Evolutionary conservation across 768 basidiomycete genomes (phyloP).

Genomic region (Mycena amicta): DNA sequence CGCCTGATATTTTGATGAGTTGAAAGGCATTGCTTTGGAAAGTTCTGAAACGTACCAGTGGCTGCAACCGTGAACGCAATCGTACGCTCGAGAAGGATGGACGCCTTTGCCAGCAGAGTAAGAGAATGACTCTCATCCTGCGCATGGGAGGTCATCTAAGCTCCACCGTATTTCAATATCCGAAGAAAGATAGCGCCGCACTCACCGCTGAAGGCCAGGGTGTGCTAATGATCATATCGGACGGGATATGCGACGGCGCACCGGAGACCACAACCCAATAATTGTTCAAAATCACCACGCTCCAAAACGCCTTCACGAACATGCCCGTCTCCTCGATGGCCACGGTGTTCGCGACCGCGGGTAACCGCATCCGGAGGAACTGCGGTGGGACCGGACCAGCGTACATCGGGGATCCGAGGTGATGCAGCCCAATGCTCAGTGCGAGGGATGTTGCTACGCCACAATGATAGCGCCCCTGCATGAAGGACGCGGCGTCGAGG

Average conservation of each 20-base stretch:
- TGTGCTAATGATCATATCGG: conserved; percentile 4
- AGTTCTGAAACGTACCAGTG: background rate
- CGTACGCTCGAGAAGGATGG: conserved; percentile 7
- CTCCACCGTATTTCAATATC: background rate
- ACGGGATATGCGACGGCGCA: conserved; percentile 6
- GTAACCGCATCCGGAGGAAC: background rate
- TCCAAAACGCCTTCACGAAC: conserved; percentile 14
- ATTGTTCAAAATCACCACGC: conserved; percentile 13
- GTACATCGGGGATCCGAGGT: background rate
- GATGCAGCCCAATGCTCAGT: conserved; percentile 9
- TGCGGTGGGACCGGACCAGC: background rate
- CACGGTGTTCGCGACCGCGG: background rate
- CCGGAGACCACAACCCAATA: conserved; percentile 12
- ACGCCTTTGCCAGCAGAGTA: conserved; percentile 3
- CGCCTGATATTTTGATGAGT: conserved; percentile 1
- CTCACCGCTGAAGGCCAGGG: conserved; percentile 7
- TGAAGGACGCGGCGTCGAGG: conserved; percentile 1
- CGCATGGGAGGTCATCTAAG: background rate
- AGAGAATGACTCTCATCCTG: background rate
- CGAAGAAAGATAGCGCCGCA: background rate
- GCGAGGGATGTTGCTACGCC: conserved; percentile 15
- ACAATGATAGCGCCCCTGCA: conserved; percentile 6
- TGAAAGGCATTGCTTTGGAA: too few species aligned
- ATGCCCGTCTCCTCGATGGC: conserved; percentile 5
- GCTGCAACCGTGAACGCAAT: background rate